Conservation (phyloP, 345 rosid species). For the Cardamine occulta region DNA sequence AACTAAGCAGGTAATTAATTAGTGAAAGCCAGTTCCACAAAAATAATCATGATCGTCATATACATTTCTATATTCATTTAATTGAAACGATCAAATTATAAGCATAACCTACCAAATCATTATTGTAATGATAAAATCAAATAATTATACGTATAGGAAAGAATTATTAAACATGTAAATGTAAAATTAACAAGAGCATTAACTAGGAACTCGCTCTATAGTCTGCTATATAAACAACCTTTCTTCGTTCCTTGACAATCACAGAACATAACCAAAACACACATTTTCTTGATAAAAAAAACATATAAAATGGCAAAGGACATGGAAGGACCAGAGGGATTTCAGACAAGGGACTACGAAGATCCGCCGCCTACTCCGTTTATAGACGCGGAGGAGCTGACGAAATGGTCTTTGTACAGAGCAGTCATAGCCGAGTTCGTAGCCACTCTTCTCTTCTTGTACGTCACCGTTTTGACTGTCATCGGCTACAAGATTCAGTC, state of each 20-base stretch:
- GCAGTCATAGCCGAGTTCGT: conserved; percentile 67
- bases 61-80: conserved; percentile 30
- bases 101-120: conserved; percentile 21
- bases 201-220: conserved; percentile 32
- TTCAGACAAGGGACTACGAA: conserved; percentile 57
- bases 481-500: conserved; percentile 59
- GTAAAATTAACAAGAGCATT: conserved; percentile 19
- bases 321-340: conserved; percentile 51
- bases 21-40: conserved; percentile 25
- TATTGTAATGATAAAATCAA: conserved; percentile 22
- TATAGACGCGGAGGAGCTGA: conserved; percentile 55
- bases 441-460: conserved; percentile 69
- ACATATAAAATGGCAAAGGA: conserved; percentile 55
- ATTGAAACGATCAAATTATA: not conserved
- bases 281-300: not conserved
- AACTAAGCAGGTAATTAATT: conserved; percentile 25
- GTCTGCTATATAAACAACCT: conserved; percentile 41
- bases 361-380: conserved; percentile 66
- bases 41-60: conserved; percentile 34
- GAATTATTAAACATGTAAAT: conserved; percentile 21
- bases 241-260: conserved; percentile 21
- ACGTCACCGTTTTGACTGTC: conserved; percentile 65
- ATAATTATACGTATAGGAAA: conserved; percentile 6
- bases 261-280: conserved; percentile 25
- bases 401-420: conserved; percentile 61